phyloP scores from a whole-genome alignment of 139 green algal species.

The Tetradesmus obliquus region DNA sequence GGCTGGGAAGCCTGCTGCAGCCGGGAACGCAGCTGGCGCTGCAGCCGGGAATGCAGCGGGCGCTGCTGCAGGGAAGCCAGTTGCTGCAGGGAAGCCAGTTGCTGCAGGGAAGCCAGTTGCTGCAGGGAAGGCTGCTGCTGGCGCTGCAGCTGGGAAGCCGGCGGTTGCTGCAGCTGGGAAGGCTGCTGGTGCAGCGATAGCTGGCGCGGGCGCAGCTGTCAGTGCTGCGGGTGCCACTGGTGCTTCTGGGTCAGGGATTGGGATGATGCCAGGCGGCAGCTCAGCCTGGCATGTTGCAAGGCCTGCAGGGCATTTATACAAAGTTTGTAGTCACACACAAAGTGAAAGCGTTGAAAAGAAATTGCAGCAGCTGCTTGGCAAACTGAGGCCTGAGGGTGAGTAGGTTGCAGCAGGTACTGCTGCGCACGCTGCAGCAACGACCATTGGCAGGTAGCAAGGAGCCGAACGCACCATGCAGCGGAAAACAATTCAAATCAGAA shows the following conservation, averaged over 20 bases:
- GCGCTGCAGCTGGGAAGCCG: background rate
- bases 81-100: background rate
- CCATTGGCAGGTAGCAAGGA: background rate
- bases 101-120: background rate
- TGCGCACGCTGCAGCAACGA: background rate
- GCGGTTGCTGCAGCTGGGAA: background rate
- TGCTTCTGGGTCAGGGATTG: background rate
- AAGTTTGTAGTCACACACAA: no score
- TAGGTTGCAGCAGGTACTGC: constrained; percentile 1
- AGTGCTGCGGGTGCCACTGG: constrained; percentile 3
- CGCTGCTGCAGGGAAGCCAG: constrained; percentile 1
- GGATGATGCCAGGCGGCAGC: constrained; percentile 11
- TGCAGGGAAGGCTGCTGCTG: background rate
- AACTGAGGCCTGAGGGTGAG: background rate
- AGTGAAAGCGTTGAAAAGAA: no score
- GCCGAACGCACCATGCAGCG: background rate
- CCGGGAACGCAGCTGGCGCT: background rate
- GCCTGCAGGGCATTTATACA: background rate
- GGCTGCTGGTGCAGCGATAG: background rate
- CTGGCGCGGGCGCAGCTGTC: background rate
- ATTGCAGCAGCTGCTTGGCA: background rate
- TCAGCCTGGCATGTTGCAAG: background rate
- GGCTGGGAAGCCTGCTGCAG: background rate
- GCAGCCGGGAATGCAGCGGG: background rate
- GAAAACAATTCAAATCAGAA: background rate